A percentile compares a stretch with the other conserved stretches of the same genome.
These are phyloP conservation scores for Aspergillus diversus DNA, from an alignment of 495 filamentous ascomycete species.

Conservation along the genomic window DNA sequence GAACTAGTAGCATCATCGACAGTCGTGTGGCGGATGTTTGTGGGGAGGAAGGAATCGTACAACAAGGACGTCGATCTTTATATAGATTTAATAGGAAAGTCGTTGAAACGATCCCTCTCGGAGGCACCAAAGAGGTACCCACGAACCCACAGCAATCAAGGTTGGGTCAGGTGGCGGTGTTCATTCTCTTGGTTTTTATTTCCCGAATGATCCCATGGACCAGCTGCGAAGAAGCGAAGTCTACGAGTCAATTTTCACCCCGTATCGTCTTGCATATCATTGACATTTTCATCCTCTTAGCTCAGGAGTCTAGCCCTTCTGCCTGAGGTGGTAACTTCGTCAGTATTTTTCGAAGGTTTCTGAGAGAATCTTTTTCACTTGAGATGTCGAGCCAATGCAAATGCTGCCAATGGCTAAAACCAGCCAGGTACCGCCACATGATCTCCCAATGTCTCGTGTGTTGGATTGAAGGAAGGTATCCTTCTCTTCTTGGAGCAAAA, in stretches of 20 bases:
- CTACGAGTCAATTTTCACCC: constrained; percentile 10
- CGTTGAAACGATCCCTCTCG: not conserved
- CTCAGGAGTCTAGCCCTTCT: constrained; percentile 5
- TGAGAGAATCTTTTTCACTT: not conserved
- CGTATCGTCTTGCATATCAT: constrained; percentile 7
- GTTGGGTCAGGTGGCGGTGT: constrained; percentile 5
- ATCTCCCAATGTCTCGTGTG: too few species aligned
- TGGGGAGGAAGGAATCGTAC: not conserved
- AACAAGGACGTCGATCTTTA: not conserved
- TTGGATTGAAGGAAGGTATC: too few species aligned
- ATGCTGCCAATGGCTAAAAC: not conserved
- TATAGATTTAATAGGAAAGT: not conserved
- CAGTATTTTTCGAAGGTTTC: not conserved
- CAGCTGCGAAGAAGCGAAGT: not conserved
- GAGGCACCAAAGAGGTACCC: constrained; percentile 1
- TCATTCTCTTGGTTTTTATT: constrained; percentile 1
- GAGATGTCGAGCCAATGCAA: not conserved
- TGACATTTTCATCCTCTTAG: not conserved
- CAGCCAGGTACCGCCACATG: not conserved
- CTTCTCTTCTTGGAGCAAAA: not conserved
- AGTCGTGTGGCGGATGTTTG: not conserved
- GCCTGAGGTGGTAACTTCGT: not conserved
- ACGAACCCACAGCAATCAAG: not conserved
- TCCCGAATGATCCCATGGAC: not conserved
- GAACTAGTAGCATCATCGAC: not conserved